A percentile compares a stretch with the other conserved stretches of the same genome.
These are phyloP conservation scores for Aspergillus transmontanensis DNA, from an alignment of 2,329 filamentous ascomycete genomes.

Conservation along the genomic window DNA sequence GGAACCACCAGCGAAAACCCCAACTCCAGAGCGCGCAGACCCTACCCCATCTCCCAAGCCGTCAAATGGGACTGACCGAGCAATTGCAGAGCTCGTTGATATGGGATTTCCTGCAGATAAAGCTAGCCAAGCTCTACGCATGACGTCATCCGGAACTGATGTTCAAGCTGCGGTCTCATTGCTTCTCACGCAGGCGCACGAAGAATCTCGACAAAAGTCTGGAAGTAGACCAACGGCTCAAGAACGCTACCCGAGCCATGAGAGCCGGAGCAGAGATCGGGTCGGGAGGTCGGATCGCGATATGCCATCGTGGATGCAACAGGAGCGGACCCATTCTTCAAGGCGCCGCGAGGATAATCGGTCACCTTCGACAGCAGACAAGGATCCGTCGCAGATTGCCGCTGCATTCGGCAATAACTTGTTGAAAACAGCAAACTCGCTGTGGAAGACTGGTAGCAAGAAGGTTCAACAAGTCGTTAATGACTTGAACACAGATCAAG, in stretches of 20 bases:
- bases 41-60: slow-evolving; percentile 28
- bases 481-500: slow-evolving; percentile 74
- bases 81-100: slow-evolving; percentile 85
- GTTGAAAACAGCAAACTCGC: slow-evolving; percentile 89
- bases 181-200: slow-evolving; percentile 88
- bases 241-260: slow-evolving; percentile 21
- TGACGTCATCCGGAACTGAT: slow-evolving; percentile 77
- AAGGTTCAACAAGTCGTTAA: slow-evolving; percentile 89
- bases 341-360: slow-evolving; percentile 32
- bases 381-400: slow-evolving; percentile 78
- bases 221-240: slow-evolving; percentile 32
- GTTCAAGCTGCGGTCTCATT: slow-evolving; percentile 86
- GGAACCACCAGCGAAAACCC: slow-evolving; percentile 28
- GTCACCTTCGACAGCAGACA: slow-evolving; percentile 57
- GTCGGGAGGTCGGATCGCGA: slow-evolving; percentile 31
- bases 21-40: slow-evolving; percentile 17
- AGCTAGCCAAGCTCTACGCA: slow-evolving; percentile 75
- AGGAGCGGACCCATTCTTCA: slow-evolving; percentile 41
- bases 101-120: slow-evolving; percentile 91
- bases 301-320: slow-evolving; percentile 65
- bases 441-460: slow-evolving; percentile 95
- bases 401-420: slow-evolving; percentile 79
- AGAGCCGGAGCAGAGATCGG: slow-evolving; percentile 27
- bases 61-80: slow-evolving; percentile 67
- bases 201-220: slow-evolving; percentile 73